Percentiles rank a stretch among this genome's conserved stretches.
Conservation (phyloP, 345 rosid genomes). For the Populus euphratica region DNA sequence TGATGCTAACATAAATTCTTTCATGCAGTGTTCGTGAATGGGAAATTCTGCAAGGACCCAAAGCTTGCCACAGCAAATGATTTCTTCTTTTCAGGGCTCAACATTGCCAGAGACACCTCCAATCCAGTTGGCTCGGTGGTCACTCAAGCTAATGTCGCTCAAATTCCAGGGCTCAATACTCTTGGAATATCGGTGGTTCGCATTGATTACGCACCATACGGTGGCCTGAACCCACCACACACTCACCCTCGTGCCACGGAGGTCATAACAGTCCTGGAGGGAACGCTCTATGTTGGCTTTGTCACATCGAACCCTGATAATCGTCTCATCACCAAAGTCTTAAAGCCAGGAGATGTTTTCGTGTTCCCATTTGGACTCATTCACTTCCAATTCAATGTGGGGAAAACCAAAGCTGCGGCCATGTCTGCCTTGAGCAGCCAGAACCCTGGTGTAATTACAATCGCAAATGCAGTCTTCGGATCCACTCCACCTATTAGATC, state of each 20-base stretch:
- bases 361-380: conserved; percentile 9
- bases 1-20: too few relatives aligned
- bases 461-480: conserved; percentile 12
- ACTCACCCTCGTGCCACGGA: conserved; percentile 11
- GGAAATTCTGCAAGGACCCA: conserved; percentile 13
- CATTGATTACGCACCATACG: background rate
- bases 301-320: conserved; percentile 6
- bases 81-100: conserved; percentile 2
- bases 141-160: background rate
- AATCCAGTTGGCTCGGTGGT: background rate
- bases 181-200: conserved; percentile 4
- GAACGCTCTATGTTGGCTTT: conserved; percentile 7
- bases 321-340: conserved; percentile 7
- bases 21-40: conserved; percentile 4
- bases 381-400: conserved; percentile 14
- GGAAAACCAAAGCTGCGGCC: conserved; percentile 3
- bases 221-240: background rate
- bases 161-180: conserved; percentile 13
- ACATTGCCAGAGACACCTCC: background rate
- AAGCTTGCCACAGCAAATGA: background rate
- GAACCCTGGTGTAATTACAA: conserved; percentile 9
- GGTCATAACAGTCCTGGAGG: background rate
- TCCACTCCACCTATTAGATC: background rate
- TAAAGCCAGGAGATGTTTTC: conserved; percentile 8
- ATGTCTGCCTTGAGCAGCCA: conserved; percentile 10